Evolutionary conservation across 495 filamentous ascomycete genomes (phyloP), one percentile per base, ranked within the genome.

Genomic region (Penicillium mononematosum): DNA sequence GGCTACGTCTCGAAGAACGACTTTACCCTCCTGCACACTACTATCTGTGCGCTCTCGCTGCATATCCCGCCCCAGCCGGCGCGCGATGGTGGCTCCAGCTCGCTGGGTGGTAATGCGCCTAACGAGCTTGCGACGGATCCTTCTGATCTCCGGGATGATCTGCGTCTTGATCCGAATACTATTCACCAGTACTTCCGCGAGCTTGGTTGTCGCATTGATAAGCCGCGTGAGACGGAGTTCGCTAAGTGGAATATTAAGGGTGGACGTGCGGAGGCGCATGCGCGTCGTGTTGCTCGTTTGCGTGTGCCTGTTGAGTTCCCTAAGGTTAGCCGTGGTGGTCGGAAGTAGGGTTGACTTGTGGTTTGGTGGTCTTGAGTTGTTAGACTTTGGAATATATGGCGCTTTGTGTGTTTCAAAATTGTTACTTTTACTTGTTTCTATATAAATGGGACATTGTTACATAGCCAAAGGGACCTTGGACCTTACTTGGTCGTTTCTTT

Each of bases 271-370:
- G 84, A 87, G 64, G 84, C 82, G 3, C 65, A 72, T 36, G 78
- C 80, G 22, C 80, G 87, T 53, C 79, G 82, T 31, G 63, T 88
- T 45, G 92, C 89, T 16, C 80, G 82, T 54, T 75, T 98, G 60
- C 85, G 78, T 58, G 63, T 96, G 50, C 95, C 95, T 2, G 73
- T 96, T 54, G 81, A 87, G 54, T 96, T 98, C 66, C 94, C 94
- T 0, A 88, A 84, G 74, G 70, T 76, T 58, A 77, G 73, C 54
- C 69, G 75, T 51, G 74, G 74, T 45, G 75, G 70, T 17, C 60
- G 65, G 25, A 61, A 58, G 45, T 73, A 70, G 54, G 38, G 32
- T 50, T 27, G 46, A 29, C 34, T 45, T 56, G 32, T 39, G 20
- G 17, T 50, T 54, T 29, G 41, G 41, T 16, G 50, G 53, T 45